phyloP scores from a whole-genome alignment of 768 basidiomycete species.

The Tephrocybe sp. region DNA sequence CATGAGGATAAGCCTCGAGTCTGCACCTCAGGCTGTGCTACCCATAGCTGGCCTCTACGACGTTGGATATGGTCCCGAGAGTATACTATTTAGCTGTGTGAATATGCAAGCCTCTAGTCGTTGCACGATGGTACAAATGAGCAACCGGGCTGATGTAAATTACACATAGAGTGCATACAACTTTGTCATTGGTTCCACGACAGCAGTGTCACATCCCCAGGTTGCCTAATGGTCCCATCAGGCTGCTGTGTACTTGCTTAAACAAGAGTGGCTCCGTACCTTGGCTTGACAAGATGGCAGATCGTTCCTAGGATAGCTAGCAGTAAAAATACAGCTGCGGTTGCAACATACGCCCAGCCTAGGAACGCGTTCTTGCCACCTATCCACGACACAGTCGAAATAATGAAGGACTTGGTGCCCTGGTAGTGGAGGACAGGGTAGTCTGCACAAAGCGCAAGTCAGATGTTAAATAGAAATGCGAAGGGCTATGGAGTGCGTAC shows the following conservation, averaged over 20 bases:
- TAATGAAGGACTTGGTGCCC: slow-evolving; percentile 95
- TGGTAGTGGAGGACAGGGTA: slow-evolving; percentile 89
- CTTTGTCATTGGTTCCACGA: slow-evolving; percentile 71
- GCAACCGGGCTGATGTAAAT: slow-evolving; percentile 11
- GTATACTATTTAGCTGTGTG: slow-evolving; percentile 6
- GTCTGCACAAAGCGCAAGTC: slow-evolving; percentile 46
- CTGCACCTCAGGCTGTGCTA: too few species aligned
- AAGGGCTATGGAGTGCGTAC: slow-evolving; percentile 51
- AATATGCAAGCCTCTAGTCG: not conserved
- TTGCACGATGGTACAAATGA: not conserved
- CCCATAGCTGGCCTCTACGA: too few species aligned
- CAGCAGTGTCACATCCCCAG: slow-evolving; percentile 86
- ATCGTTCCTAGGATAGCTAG: slow-evolving; percentile 86
- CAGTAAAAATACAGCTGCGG: slow-evolving; percentile 82
- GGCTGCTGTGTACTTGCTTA: not conserved
- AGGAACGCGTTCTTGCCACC: slow-evolving; percentile 98
- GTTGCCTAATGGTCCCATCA: slow-evolving; percentile 45
- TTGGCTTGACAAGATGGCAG: slow-evolving; percentile 89
- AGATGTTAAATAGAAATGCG: too few species aligned
- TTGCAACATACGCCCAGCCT: slow-evolving; percentile 96
- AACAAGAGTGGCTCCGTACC: slow-evolving; percentile 41
- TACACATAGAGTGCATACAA: slow-evolving; percentile 7
- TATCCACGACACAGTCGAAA: slow-evolving; percentile 98
- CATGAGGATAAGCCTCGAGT: too few species aligned
- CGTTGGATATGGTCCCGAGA: too few species aligned